Evolutionary conservation across 1,284 basidiomycete genomes (phyloP), one percentile per base, ranked within the genome.

Genomic region (Cutaneotrichosporon cutaneum): DNA sequence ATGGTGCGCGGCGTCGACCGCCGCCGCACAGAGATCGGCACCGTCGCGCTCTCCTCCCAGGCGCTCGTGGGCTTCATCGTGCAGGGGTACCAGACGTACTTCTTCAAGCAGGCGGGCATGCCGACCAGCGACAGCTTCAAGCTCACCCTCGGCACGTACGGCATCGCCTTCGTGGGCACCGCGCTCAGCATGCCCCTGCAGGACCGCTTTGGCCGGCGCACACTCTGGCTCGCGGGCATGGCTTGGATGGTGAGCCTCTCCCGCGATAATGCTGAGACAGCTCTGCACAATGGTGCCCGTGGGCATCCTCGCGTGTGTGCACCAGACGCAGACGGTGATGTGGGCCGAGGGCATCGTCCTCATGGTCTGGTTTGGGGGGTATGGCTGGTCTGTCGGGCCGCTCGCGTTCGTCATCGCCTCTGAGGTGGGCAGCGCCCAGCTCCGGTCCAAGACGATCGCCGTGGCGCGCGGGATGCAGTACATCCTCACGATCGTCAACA

Each of bases 401-500:
- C 22, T 27, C 18, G 57, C 77, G 60, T 81, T 59, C 55, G 60
- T 59, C 53, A 63, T 81, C 50, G 78, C 81, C 26, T 77, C 77
- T 18, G 81, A 82, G 63, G 72, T 77, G 26, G 68, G 73, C 0
- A 79, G 79, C 59, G 79, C 77, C 13, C 77, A 80, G 33, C 72
- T 82, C 4, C 72, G 81, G 52, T 72, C 77, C 51, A 83, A 83
- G 71, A 79, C 82, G 3, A 77, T 83, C 69, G 82, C 79, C 2
- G 73, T 83, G 13, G 63, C 68, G 14, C 74, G 82, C 33, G 79
- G 77, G 61, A 64, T 71, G 9, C 83, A 82, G 74, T 79, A 81
- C 64, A 66, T 81, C 10, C 21, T 50, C 21, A 44, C 54, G 9
- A 56, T 65, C n/a, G 58, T 59, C 26, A 39, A 33, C 54, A 51